Conservation (phyloP, 139 green algal species). For the Raphidocelis subcapitata region DNA sequence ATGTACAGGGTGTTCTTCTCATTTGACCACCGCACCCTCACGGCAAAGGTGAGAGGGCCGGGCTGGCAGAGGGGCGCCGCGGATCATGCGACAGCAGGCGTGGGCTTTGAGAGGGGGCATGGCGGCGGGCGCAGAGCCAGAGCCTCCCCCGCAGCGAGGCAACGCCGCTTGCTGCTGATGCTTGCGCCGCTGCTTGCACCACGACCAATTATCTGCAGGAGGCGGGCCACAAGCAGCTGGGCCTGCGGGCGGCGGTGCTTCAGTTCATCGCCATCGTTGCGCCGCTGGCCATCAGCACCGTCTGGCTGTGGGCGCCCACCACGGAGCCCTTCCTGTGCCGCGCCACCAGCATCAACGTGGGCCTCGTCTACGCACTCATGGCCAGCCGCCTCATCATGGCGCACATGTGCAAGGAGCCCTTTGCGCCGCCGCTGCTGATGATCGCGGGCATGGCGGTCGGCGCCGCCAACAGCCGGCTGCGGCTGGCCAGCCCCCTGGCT, state of each 20-base stretch:
- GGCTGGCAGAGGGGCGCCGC: too few relatives aligned
- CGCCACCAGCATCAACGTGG: conserved; percentile 40
- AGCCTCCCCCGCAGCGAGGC: too few relatives aligned
- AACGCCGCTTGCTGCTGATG: too few relatives aligned
- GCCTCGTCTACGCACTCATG: conserved; percentile 54
- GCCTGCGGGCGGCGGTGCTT: conserved; percentile 17
- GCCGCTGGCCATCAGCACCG: conserved; percentile 24
- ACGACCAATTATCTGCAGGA: conserved; percentile 56
- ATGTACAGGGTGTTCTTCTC: conserved; percentile 4
- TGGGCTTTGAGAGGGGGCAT: too few relatives aligned
- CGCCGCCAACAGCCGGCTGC: conserved; percentile 31
- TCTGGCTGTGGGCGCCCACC: conserved; percentile 31
- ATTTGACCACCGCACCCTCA: neutral
- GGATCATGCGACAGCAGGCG: too few relatives aligned
- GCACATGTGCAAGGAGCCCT: conserved; percentile 91
- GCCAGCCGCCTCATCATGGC: conserved; percentile 84
- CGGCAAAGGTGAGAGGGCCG: neutral
- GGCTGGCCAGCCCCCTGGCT: conserved; percentile 15
- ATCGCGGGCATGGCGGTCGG: conserved; percentile 34
- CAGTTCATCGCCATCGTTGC: conserved; percentile 52
- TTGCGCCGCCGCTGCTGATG: conserved; percentile 49
- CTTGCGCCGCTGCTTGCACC: too few relatives aligned
- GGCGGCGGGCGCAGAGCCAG: too few relatives aligned
- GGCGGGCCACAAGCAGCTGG: conserved; percentile 73
- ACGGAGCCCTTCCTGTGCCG: conserved; percentile 24